Percentiles rank a stretch among this genome's conserved stretches.
Evolutionary conservation across 2,329 filamentous ascomycete genomes (phyloP).

Genomic region (Fusarium ramigenum): DNA sequence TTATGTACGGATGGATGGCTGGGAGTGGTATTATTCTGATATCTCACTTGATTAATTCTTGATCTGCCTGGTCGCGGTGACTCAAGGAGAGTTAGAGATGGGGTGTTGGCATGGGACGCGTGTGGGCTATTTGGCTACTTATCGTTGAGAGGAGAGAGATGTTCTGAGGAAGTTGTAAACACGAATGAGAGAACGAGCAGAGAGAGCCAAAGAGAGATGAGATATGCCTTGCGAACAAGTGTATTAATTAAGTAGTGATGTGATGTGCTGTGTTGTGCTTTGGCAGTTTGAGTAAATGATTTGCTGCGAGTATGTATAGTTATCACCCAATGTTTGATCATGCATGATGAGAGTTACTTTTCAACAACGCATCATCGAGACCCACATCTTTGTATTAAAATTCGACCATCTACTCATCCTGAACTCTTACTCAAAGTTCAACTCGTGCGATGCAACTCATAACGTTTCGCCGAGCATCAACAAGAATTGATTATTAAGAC

Average conservation of each 20-base stretch:
- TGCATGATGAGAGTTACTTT: neutral
- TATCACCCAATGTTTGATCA: neutral
- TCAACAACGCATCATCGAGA: neutral
- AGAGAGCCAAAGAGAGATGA: conserved; percentile 13
- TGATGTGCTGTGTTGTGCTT: neutral
- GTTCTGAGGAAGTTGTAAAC: conserved; percentile 4
- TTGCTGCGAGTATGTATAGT: neutral
- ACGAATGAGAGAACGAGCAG: conserved; percentile 24
- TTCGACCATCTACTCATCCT: neutral
- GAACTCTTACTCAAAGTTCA: neutral
- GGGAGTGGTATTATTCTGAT: conserved; percentile 16
- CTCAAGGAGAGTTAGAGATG: conserved; percentile 18
- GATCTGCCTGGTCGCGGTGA: conserved; percentile 40
- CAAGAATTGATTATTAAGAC: conserved; percentile 28
- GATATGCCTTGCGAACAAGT: conserved; percentile 9
- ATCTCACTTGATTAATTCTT: conserved; percentile 39
- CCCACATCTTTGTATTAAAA: neutral
- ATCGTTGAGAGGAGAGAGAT: neutral
- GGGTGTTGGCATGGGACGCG: conserved; percentile 2
- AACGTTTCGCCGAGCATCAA: neutral
- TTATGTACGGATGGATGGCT: neutral
- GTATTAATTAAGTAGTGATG: neutral
- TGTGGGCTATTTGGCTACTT: conserved; percentile 19
- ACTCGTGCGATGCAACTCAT: neutral
- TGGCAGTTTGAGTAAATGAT: conserved; percentile 19